These are phyloP conservation scores for Scytalidium sp. DNA, from an alignment of 2,329 filamentous ascomycete genomes.

Conservation along the genomic window DNA sequence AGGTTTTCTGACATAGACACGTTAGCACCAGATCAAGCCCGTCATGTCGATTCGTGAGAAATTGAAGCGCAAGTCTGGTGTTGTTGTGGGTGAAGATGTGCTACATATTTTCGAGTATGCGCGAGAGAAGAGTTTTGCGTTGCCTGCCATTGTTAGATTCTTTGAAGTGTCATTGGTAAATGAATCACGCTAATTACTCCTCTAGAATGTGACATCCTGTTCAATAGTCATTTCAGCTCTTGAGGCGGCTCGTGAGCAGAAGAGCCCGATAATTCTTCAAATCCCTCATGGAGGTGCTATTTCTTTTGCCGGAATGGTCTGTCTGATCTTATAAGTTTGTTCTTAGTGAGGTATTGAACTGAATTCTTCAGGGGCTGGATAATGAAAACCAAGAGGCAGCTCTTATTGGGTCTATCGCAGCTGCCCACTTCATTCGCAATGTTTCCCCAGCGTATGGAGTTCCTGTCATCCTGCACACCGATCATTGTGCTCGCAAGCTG, in stretches of 20 bases:
- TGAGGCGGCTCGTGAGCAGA: slow-evolving; percentile 90
- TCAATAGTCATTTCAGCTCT: slow-evolving; percentile 83
- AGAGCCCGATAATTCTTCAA: slow-evolving; percentile 90
- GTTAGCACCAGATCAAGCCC: too few species aligned
- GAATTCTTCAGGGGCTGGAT: slow-evolving; percentile 58
- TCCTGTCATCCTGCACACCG: slow-evolving; percentile 91
- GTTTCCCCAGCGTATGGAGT: slow-evolving; percentile 84
- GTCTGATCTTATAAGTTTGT: slow-evolving; percentile 8
- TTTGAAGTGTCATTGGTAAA: too few species aligned
- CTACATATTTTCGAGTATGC: slow-evolving; percentile 82
- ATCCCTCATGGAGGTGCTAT: slow-evolving; percentile 90
- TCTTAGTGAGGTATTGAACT: slow-evolving; percentile 5
- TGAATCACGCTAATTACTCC: too few species aligned
- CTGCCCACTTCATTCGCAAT: slow-evolving; percentile 88
- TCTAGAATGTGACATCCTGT: slow-evolving; percentile 84
- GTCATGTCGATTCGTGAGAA: too few species aligned
- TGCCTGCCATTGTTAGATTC: slow-evolving; percentile 73
- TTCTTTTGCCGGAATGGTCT: slow-evolving; percentile 84
- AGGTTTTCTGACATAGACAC: too few species aligned
- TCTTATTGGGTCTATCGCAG: slow-evolving; percentile 82
- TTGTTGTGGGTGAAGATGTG: slow-evolving; percentile 66
- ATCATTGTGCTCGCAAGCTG: slow-evolving; percentile 99
- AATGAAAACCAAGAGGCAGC: slow-evolving; percentile 85
- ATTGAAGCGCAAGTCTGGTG: slow-evolving; percentile 64
- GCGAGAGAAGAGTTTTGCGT: slow-evolving; percentile 82